Percentiles rank a stretch among this genome's conserved stretches.
Evolutionary conservation across 495 filamentous ascomycete genomes (phyloP).

Genomic region (Pyrenopolyporus hunteri): DNA sequence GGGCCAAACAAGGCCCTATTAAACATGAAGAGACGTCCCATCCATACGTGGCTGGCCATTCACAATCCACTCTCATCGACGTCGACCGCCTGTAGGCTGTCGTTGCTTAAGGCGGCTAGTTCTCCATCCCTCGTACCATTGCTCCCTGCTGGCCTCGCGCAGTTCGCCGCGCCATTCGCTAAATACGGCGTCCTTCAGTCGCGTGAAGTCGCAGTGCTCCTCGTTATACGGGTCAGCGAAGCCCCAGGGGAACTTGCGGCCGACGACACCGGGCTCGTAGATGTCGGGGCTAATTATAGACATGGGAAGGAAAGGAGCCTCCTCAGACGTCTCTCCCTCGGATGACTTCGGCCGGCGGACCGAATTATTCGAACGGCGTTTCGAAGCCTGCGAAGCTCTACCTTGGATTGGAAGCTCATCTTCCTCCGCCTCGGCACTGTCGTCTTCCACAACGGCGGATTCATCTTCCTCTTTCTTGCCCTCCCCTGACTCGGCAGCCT

Average conservation of each 20-base stretch:
- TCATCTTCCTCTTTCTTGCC: slow-evolving; percentile 19
- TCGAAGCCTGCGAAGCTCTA: slow-evolving; percentile 37
- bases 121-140: slow-evolving; percentile 97
- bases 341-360: slow-evolving; percentile 52
- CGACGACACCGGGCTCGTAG: slow-evolving; percentile 78
- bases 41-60: slow-evolving; percentile 12
- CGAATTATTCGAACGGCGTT: slow-evolving; percentile 58
- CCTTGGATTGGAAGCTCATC: slow-evolving; percentile 46
- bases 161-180: slow-evolving; percentile 91
- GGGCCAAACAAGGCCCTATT: slow-evolving; percentile 12
- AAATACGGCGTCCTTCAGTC: slow-evolving; percentile 89
- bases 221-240: slow-evolving; percentile 91
- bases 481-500: slow-evolving; percentile 32
- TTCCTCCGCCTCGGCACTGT: slow-evolving; percentile 41
- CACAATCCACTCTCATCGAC: slow-evolving; percentile 38
- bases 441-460: slow-evolving; percentile 37
- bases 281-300: slow-evolving; percentile 93
- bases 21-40: slow-evolving; percentile 33
- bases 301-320: slow-evolving; percentile 73
- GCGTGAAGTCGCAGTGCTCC: slow-evolving; percentile 93
- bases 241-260: slow-evolving; percentile 93
- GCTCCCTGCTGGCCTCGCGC: slow-evolving; percentile 86
- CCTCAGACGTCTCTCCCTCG: slow-evolving; percentile 45
- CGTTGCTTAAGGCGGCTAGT: slow-evolving; percentile 65
- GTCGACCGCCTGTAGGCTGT: slow-evolving; percentile 39